Percentiles rank a stretch among this genome's conserved stretches.
These are phyloP conservation scores for Cladochytrium replicatum DNA, from an alignment of 192 early-diverging fungal genomes.

Conservation along the genomic window DNA sequence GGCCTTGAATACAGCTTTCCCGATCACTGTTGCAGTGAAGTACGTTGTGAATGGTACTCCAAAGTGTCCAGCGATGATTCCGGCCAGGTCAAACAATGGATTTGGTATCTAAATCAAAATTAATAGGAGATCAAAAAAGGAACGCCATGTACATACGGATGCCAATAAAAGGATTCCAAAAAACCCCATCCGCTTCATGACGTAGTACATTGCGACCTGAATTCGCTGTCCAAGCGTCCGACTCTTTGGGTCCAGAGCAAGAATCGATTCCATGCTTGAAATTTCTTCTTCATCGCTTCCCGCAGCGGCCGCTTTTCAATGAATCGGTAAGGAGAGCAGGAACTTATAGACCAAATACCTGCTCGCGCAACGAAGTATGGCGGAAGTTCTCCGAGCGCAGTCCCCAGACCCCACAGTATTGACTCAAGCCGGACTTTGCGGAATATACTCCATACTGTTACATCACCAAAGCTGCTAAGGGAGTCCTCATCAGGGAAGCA, in stretches of 20 bases:
- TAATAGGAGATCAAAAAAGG: no score
- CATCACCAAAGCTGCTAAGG: no score
- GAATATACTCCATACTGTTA: slow-evolving; percentile 55
- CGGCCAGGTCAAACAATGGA: slow-evolving; percentile 91
- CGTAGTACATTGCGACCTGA: slow-evolving; percentile 53
- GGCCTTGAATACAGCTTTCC: slow-evolving; percentile 84
- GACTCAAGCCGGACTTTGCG: slow-evolving; percentile 64
- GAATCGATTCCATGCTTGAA: slow-evolving; percentile 22
- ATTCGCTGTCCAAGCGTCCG: slow-evolving; percentile 59
- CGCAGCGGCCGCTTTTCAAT: slow-evolving; percentile 27
- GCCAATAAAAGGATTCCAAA: slow-evolving; percentile 85
- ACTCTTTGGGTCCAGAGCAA: slow-evolving; percentile 36
- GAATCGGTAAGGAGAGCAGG: no score
- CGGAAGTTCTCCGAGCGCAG: slow-evolving; percentile 85
- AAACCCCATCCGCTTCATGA: slow-evolving; percentile 75
- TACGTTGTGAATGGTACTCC: slow-evolving; percentile 85
- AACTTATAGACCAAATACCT: no score
- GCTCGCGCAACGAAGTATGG: slow-evolving; percentile 92
- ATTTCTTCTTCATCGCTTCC: slow-evolving; percentile 32
- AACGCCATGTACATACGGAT: slow-evolving; percentile 61
- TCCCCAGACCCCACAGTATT: slow-evolving; percentile 90
- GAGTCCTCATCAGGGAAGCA: no score
- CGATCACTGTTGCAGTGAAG: slow-evolving; percentile 90
- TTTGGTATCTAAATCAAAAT: slow-evolving; percentile 68
- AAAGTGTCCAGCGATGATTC: slow-evolving; percentile 91